Evolutionary conservation across 2,329 filamentous ascomycete species (phyloP), one percentile per base, ranked within the genome.

Genomic region (Aureobasidium musti): DNA sequence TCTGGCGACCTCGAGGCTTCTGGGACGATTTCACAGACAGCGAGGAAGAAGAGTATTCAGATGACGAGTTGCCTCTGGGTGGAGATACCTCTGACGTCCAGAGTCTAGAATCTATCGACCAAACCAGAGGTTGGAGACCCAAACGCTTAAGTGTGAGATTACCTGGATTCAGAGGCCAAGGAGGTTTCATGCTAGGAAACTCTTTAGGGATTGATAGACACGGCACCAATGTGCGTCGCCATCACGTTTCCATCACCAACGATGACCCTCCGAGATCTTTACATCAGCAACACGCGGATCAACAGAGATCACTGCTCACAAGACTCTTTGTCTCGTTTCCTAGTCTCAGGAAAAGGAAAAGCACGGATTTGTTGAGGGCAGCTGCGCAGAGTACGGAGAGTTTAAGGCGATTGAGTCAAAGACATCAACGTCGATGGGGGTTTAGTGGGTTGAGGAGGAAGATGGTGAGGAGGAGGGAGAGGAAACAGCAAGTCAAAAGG

Each of bases 1-100:
- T 88, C 72, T 89, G 87, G 87, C 81, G 83, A 26, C 86, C 86
- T 1, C 82, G 83, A 43, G 82, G 82, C n/a, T 87, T 88, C 74
- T 88, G 85, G 85, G 84, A 87, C 45, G 84, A 83, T 45, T 75
- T 85, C 30, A 76, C 79, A 19, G 77, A 78, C 56, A 75, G 77
- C 13, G 79, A 81, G 45, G 73, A 74, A 5, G 69, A 70, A 4
- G 69, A 70, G 23, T 73, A 74, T 5, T 75, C 77, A 39, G 72
- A 76, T 10, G 70, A 69, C 28, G 67, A 69, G 0, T 73, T 82
- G 0, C 81, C 81, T 0, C 69, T 69, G 17, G 81, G 81, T 6
- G 81, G 81, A 37, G 81, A 83, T 67, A 82, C 80, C 0, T 79
- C 77, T 45, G 77, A 81, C 41, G 70, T 82, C 14, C 70, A 26